Percentiles rank a stretch among this genome's conserved stretches.
These are phyloP conservation scores for Westerdykella sp. DNA, from an alignment of 2,329 filamentous ascomycete genomes.

Conservation along the genomic window DNA sequence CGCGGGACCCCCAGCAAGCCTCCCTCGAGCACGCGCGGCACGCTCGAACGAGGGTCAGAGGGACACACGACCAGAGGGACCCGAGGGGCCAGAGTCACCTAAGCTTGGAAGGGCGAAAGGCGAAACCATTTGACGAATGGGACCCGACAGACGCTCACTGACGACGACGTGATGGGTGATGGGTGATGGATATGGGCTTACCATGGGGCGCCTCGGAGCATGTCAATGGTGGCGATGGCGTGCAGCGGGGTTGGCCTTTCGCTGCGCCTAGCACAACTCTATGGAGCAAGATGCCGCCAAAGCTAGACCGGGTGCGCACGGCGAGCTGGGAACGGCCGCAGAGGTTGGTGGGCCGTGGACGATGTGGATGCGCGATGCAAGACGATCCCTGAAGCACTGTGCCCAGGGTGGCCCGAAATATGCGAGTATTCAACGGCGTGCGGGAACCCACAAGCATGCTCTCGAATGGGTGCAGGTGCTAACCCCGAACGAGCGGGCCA, in stretches of 20 bases:
- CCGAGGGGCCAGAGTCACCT: too few relatives aligned
- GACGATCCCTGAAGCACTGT: constrained; percentile 31
- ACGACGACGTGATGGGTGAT: background rate
- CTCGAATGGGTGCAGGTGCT: constrained; percentile 26
- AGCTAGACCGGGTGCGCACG: background rate
- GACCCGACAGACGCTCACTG: background rate
- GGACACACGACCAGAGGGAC: too few relatives aligned
- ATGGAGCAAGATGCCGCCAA: background rate
- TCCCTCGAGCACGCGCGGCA: background rate
- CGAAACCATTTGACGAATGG: background rate
- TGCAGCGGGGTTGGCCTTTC: background rate
- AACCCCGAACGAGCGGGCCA: constrained; percentile 21
- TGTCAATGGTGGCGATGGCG: background rate
- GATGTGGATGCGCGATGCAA: constrained; percentile 12
- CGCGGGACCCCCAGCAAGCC: background rate
- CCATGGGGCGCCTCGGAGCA: background rate
- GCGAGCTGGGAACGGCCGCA: background rate
- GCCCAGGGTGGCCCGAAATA: constrained; percentile 29
- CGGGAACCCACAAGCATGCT: constrained; percentile 36
- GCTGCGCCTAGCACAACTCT: background rate
- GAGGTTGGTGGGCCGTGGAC: constrained; percentile 6
- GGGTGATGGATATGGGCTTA: background rate
- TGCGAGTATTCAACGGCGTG: constrained; percentile 37
- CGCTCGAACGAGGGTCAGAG: background rate
- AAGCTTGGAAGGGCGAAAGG: too few relatives aligned